Percentiles rank a stretch among this genome's conserved stretches.
These are phyloP conservation scores for Hypholoma fasciculare DNA, from an alignment of 768 basidiomycete genomes.

Conservation along the genomic window DNA sequence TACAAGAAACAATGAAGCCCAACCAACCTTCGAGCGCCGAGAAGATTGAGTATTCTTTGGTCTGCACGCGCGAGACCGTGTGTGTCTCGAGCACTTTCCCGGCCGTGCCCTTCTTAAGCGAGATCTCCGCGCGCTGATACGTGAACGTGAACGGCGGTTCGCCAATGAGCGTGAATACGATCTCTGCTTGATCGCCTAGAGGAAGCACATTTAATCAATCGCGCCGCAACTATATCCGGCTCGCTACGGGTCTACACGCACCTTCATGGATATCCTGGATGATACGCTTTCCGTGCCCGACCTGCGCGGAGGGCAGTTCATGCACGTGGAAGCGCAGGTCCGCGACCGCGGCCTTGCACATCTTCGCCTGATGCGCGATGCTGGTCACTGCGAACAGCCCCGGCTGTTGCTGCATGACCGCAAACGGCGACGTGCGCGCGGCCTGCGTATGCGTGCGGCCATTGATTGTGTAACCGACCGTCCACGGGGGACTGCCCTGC, in stretches of 20 bases:
- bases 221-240: too few relatives aligned
- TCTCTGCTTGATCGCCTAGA: conserved; percentile 89
- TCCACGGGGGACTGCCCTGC: conserved; percentile 94
- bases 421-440: conserved; percentile 80
- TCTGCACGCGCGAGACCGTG: conserved; percentile 78
- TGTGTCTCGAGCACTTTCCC: conserved; percentile 90
- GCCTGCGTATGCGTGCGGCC: conserved; percentile 73
- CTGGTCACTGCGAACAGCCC: conserved; percentile 87
- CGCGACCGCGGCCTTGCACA: conserved; percentile 81
- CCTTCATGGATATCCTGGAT: conserved; percentile 92
- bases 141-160: conserved; percentile 97
- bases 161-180: conserved; percentile 85
- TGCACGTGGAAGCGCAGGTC: conserved; percentile 78
- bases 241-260: conserved; percentile 21
- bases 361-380: conserved; percentile 90
- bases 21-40: conserved; percentile 84
- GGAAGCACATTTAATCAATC: too few relatives aligned
- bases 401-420: conserved; percentile 76
- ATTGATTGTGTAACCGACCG: conserved; percentile 83
- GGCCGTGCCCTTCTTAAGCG: conserved; percentile 64
- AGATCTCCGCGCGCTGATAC: conserved; percentile 81
- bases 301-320: conserved; percentile 83
- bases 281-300: conserved; percentile 80
- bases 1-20: neutral
- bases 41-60: conserved; percentile 83